Evolutionary conservation across 257 asterid genomes (phyloP), one percentile per base, ranked within the genome.

Genomic region (Primulina tabacum): DNA sequence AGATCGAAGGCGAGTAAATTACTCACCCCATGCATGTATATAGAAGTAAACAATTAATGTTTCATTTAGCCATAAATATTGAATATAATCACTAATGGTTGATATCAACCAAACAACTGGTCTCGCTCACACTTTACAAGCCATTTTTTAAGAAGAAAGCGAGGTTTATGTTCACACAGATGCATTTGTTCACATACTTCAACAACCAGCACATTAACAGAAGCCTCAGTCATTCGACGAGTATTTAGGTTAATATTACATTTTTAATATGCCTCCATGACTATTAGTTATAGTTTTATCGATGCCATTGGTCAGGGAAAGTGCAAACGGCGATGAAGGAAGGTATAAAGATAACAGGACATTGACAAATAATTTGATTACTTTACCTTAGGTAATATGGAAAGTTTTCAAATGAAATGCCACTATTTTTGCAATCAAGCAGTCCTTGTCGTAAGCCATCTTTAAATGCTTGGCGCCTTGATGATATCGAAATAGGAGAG

Each of bases 321-420:
- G 38, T 57, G 61, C 55, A 11, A 63, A 72, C 24, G 18, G 60
- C 3, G 6, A 12, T 28, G n/a, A 16, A 29, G 67, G 10, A 61
- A 33, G 38, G 69, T 29, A 68, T 43, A 40, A 43, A 63, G 56
- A 75, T 43, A 28, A 18, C n/a, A 68, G 26, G 50, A 29, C 10
- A 17, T 32, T 3, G 14, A 11, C n/a, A 16, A 28, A 50, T 50
- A 68, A 68, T 17, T 34, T 53, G 32, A 62, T 69, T 32, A 33
- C 30, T 66, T 78, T 84, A 92, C 98, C 98, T 90, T 35, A 92
- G 79, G 75, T 90, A 92, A 69, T 92, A 90, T 4, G 98, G 97
- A 74, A 92, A 90, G 70, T 83, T 86, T 72, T 87, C 92, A 77
- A 90, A 88, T 10, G 98, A 84, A 65, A 83, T 87, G 57, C 83